Conservation (phyloP, 164 flowering plant species). For the Vitis rotundifolia region DNA sequence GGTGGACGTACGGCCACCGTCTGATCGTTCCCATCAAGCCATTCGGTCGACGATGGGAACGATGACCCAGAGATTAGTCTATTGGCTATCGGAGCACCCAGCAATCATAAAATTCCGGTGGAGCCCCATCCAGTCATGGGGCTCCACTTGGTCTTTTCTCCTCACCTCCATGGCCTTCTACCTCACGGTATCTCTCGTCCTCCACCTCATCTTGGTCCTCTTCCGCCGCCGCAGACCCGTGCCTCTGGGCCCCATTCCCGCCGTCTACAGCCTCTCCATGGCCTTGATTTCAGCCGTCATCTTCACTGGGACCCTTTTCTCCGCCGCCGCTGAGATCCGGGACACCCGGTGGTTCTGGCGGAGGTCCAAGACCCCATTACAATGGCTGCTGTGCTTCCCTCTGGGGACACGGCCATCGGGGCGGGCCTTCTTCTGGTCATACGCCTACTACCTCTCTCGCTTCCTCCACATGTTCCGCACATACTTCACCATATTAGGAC, state of each 20-base stretch:
- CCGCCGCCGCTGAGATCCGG: slow-evolving; percentile 76
- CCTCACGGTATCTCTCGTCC: slow-evolving; percentile 20
- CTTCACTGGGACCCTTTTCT: slow-evolving; percentile 62
- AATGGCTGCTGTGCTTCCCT: slow-evolving; percentile 91
- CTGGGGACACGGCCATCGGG: slow-evolving; percentile 84
- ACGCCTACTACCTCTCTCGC: slow-evolving; percentile 68
- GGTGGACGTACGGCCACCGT: too few species aligned
- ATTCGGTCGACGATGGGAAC: too few species aligned
- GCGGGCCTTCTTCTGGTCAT: slow-evolving; percentile 92
- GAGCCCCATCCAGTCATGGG: slow-evolving; percentile 64
- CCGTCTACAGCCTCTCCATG: slow-evolving; percentile 63
- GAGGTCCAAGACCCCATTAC: slow-evolving; percentile 57
- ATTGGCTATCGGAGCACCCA: slow-evolving; percentile 79
- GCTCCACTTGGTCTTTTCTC: slow-evolving; percentile 83
- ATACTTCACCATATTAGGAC: slow-evolving; percentile 46
- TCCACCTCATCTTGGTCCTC: slow-evolving; percentile 42
- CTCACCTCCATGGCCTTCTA: slow-evolving; percentile 56
- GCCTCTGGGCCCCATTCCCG: slow-evolving; percentile 72
- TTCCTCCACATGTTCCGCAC: slow-evolving; percentile 65
- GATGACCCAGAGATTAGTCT: slow-evolving; percentile 14
- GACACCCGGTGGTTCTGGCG: slow-evolving; percentile 86
- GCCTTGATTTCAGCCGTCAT: slow-evolving; percentile 55
- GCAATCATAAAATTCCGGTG: slow-evolving; percentile 62
- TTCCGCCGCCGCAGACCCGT: slow-evolving; percentile 37
- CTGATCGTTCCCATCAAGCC: too few species aligned